A percentile compares a stretch with the other conserved stretches of the same genome.
phyloP scores from a whole-genome alignment of 179 eudicot genomes.

The Sideroxylon spinosum region DNA sequence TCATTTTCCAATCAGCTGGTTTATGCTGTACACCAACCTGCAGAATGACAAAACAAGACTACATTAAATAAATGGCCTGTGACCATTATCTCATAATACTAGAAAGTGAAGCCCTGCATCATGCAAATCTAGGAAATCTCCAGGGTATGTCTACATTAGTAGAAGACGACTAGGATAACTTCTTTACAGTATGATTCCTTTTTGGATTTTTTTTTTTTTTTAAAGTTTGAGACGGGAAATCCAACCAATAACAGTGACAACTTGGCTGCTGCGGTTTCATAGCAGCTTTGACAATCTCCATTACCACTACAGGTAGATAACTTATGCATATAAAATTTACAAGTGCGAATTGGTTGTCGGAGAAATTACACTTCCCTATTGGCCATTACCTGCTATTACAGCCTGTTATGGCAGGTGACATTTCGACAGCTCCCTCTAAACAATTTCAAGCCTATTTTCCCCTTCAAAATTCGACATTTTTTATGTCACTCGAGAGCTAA shows the following conservation, averaged over 20 bases:
- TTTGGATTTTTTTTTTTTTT: too few species aligned
- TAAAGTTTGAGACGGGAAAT: neutral
- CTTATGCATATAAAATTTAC: neutral
- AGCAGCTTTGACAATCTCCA: neutral
- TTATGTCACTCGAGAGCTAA: too few species aligned
- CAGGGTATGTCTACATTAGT: neutral
- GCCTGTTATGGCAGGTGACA: neutral
- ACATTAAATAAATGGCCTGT: neutral
- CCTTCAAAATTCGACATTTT: neutral
- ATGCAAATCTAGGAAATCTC: neutral
- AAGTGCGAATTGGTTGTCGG: neutral
- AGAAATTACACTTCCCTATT: neutral
- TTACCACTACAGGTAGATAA: neutral
- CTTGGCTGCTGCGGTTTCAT: neutral
- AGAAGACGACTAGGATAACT: neutral
- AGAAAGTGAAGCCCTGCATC: conserved; percentile 7
- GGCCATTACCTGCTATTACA: neutral
- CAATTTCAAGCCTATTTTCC: neutral
- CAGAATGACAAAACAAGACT: conserved; percentile 12
- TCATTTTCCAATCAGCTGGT: conserved; percentile 68
- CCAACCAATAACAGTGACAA: conserved; percentile 1
- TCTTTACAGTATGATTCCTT: neutral
- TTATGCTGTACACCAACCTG: conserved; percentile 89
- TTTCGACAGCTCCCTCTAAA: neutral
- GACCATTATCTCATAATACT: neutral